These are phyloP conservation scores for Backusella tuberculispora DNA, from an alignment of 192 early-diverging fungal genomes.

Conservation along the genomic window DNA sequence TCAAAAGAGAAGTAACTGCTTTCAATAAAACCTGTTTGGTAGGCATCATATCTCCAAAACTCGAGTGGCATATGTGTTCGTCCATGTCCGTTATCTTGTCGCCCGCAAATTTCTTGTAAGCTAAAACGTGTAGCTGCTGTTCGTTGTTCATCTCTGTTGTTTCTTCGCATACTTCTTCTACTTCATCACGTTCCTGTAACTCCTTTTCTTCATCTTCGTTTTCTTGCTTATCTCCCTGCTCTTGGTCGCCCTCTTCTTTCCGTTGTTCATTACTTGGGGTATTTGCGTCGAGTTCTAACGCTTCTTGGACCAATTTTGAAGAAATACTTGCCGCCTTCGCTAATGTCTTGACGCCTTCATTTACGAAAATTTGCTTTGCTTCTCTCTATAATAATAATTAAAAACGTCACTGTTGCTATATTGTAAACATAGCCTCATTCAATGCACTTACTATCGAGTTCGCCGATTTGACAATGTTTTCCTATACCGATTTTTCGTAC, in stretches of 20 bases:
- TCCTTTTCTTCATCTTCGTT: background rate
- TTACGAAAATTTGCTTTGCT: background rate
- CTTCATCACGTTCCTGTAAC: background rate
- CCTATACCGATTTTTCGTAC: background rate
- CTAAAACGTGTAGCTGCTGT: background rate
- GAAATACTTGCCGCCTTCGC: background rate
- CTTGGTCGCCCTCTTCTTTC: background rate
- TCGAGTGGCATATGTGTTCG: background rate
- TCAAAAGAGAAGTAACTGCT: background rate
- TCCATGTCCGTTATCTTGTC: background rate
- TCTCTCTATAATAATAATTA: background rate
- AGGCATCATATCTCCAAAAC: background rate
- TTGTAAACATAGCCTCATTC: background rate
- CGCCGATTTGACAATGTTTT: background rate
- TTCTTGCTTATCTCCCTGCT: background rate
- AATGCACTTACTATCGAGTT: constrained; percentile 2
- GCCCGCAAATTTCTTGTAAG: background rate
- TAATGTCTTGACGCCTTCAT: background rate
- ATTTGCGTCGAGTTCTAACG: constrained; percentile 9
- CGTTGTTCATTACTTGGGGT: background rate
- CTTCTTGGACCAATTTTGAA: background rate
- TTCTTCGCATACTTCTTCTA: background rate
- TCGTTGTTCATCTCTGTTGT: too few relatives aligned
- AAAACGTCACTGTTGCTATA: background rate
- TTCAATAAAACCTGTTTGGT: background rate